Base-by-base conservation (phyloP, 1,284 basidiomycete species). In the Sutorius eximius region DNA sequence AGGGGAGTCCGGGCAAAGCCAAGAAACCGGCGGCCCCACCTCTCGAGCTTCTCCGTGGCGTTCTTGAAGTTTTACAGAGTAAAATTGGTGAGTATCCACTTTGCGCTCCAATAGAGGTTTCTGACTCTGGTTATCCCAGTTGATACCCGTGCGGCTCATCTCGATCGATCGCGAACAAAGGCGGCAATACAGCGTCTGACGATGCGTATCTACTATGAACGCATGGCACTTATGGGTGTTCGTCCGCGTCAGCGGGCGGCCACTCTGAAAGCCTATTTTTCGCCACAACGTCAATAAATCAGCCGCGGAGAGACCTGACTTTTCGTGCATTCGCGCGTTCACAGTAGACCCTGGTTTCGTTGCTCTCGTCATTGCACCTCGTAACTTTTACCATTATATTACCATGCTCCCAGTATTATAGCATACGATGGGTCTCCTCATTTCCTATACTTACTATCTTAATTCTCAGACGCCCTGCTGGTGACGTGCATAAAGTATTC, bases 161-260 rank as follows among this genome's bases (percentile, higher is more conserved):
- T 90, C 34, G 88, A 89, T 57, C 82, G 88, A 41, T 88, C 88
- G 5, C 77, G 82, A 49, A 78, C 82, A 2, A 90, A 89, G 62
- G 83, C 81, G 2, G 77, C 77, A 1, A 69, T 89, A 49, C 85
- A 89, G 62, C 80, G 79, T 44, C 67, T 88, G 12, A 75, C 79
- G 7, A 77, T 85, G 72, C 79, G 84, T n/a, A 70, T 89, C 18
- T 68, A 80, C 60, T 88, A 86, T 62, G 83, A 87, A 61, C 80
- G 79, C 44, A 64, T 71, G 47, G 66, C 73, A 22, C 73, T 77
- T 47, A 60, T 58, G 15, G 59, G 57, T 22, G 40, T 38, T 53
- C 59, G 54, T 55, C 58, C 40, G 7, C 57, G 65, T 48, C 59
- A 36, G 46, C 64, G 59, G 27, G 42, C 55, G 2, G 64, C 70